Conservation (phyloP, 129 eudicot species). For the Tanacetum coccineum region DNA sequence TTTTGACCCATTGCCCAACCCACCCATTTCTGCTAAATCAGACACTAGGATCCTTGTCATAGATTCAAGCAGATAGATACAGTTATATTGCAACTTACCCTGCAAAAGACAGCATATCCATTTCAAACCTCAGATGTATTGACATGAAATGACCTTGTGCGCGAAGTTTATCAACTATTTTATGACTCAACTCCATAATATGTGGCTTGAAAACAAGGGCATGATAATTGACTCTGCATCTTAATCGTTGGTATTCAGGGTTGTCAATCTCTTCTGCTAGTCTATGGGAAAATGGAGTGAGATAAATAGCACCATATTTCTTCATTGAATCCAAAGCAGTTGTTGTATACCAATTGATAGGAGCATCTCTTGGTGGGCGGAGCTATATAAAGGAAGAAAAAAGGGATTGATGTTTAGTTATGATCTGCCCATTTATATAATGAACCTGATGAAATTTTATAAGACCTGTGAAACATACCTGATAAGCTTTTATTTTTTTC, state of each 20-base stretch:
- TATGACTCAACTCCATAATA: constrained; percentile 76
- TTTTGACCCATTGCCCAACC: no score
- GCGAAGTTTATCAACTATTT: constrained; percentile 69
- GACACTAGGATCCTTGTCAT: constrained; percentile 8
- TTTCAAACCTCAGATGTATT: constrained; percentile 95
- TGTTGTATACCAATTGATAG: constrained; percentile 79
- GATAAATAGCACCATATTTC: constrained; percentile 90
- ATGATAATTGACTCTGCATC: constrained; percentile 96
- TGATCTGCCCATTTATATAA: neutral
- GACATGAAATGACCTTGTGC: constrained; percentile 96
- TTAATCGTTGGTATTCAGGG: constrained; percentile 89
- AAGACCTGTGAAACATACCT: constrained; percentile 39
- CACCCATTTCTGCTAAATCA: neutral
- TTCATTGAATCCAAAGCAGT: constrained; percentile 80
- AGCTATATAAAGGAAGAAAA: constrained; percentile 36
- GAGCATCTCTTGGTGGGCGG: constrained; percentile 97
- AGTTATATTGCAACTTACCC: constrained; percentile 51
- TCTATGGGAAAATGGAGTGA: constrained; percentile 97
- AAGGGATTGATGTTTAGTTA: constrained; percentile 5
- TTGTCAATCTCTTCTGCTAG: constrained; percentile 91
- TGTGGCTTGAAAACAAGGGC: constrained; percentile 85
- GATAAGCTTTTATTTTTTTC: constrained; percentile 81
- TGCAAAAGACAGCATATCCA: constrained; percentile 98
- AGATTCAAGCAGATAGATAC: neutral
- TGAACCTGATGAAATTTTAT: neutral